Evolutionary conservation across 345 rosid genomes (phyloP), one percentile per base, ranked within the genome.

Genomic region (Citrus sp.): DNA sequence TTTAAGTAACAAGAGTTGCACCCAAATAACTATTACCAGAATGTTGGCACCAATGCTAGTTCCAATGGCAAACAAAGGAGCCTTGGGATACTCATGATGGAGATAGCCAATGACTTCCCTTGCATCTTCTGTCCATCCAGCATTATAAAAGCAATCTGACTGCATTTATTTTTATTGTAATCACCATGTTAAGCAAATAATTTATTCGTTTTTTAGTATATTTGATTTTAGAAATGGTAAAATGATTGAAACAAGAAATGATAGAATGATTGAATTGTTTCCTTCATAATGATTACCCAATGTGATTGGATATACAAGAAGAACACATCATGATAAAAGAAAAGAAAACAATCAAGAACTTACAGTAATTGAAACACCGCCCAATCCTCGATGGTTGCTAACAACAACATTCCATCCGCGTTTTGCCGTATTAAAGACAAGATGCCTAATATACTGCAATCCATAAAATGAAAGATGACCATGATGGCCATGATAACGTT

Each of bases 31-130:
- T 38, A 79, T 42, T 92, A 95, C 98, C 92, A 95, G 85, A 79
- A 95, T 54, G 77, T 95, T 93, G 77, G 98, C 95, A 19, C 98
- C 98, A 74, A 95, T 91, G 88, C 98, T 95, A 37, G 98, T 93
- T 82, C 98, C 97, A 82, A 95, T 77, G 9, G 87, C 93, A 84
- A 92, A 93, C 67, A 95, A 82, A 78, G 98, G 94, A 89, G 98
- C 97, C 84, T 74, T 86, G n/a, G 95, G 92, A 77, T 90, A 90
- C 24, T 89, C 79, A 1, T 75, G 66, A 59, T 92, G 95, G 76
- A 95, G 93, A 86, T 87, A 82, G 68, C 74, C 80, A 73, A 91
- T 66, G 73, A 93, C 90, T 19, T 66, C 86, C 24, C 97, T 77
- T 10, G 85, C 18, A 83, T 95, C 98, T 84, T 90, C 97, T 19